Percentiles rank a stretch among this genome's conserved stretches.
phyloP scores from a whole-genome alignment of 2,329 filamentous ascomycete species.

The Sporothrix dimorphospora region DNA sequence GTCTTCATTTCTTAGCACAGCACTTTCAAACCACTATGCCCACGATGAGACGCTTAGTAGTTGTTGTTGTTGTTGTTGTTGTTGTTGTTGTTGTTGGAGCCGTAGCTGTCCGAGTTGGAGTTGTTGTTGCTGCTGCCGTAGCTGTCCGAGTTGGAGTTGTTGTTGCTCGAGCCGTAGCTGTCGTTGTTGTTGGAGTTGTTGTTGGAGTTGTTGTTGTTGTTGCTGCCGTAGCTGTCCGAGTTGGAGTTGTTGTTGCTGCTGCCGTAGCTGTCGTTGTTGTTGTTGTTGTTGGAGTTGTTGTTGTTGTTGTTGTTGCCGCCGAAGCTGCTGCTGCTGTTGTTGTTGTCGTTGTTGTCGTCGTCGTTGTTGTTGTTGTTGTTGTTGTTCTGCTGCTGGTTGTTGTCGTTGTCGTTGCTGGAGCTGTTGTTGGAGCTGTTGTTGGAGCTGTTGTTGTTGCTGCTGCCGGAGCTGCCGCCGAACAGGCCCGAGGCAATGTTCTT shows the following conservation, averaged over 20 bases:
- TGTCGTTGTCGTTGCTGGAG: neutral
- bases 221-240: constrained; percentile 14
- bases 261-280: constrained; percentile 9
- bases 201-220: constrained; percentile 14
- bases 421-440: constrained; percentile 26
- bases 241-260: constrained; percentile 11
- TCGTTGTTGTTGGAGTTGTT: neutral
- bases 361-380: neutral
- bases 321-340: neutral
- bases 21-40: neutral
- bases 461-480: constrained; percentile 18
- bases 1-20: neutral
- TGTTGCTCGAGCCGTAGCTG: neutral
- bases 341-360: neutral
- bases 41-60: neutral
- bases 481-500: constrained; percentile 28
- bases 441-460: constrained; percentile 28
- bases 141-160: constrained; percentile 15
- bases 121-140: constrained; percentile 20
- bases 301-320: neutral
- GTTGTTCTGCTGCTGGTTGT: neutral
- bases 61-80: constrained; percentile 20
- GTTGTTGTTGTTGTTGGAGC: neutral
- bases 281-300: neutral
- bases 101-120: too few species aligned